Evolutionary conservation across 1,284 basidiomycete species (phyloP).

Genomic region (Ceratobasidium papillatum): DNA sequence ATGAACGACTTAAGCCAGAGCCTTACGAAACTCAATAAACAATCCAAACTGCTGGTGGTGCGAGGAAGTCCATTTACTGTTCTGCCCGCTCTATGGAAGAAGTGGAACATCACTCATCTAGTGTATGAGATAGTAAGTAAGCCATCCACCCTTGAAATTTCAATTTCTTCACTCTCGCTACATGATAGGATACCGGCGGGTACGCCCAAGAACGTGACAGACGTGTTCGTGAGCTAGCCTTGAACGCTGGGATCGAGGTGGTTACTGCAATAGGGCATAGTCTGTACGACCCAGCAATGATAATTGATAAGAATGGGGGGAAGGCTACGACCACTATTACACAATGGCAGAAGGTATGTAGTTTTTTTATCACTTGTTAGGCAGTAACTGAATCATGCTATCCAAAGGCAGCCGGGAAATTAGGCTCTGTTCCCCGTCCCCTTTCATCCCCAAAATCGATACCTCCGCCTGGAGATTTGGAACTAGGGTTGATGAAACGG

Average conservation of each 20-base stretch:
- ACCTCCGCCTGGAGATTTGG: slow-evolving; percentile 49
- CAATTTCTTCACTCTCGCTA: not conserved
- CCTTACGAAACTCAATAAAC: slow-evolving; percentile 53
- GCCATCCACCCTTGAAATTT: not conserved
- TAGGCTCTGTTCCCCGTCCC: slow-evolving; percentile 47
- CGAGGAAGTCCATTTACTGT: slow-evolving; percentile 58
- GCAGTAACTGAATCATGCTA: slow-evolving; percentile 6
- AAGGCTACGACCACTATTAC: slow-evolving; percentile 52
- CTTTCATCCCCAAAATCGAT: slow-evolving; percentile 48
- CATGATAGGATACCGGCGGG: slow-evolving; percentile 48
- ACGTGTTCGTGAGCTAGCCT: slow-evolving; percentile 48
- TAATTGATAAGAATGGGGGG: slow-evolving; percentile 50
- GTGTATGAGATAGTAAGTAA: slow-evolving; percentile 52
- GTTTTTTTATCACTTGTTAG: not conserved
- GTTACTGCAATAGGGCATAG: slow-evolving; percentile 54
- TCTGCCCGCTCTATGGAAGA: slow-evolving; percentile 55
- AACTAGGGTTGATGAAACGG: slow-evolving; percentile 44
- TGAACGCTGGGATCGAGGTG: slow-evolving; percentile 51
- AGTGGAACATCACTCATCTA: slow-evolving; percentile 60
- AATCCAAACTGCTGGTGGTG: slow-evolving; percentile 58
- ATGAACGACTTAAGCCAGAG: slow-evolving; percentile 55
- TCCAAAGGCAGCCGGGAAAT: slow-evolving; percentile 48
- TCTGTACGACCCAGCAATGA: slow-evolving; percentile 53
- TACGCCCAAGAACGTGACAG: slow-evolving; percentile 46
- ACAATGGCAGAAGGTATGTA: slow-evolving; percentile 51